Percentiles rank a stretch among this genome's conserved stretches.
These are phyloP conservation scores for Pisolithus marmoratus DNA, from an alignment of 768 basidiomycete species.

Conservation along the genomic window DNA sequence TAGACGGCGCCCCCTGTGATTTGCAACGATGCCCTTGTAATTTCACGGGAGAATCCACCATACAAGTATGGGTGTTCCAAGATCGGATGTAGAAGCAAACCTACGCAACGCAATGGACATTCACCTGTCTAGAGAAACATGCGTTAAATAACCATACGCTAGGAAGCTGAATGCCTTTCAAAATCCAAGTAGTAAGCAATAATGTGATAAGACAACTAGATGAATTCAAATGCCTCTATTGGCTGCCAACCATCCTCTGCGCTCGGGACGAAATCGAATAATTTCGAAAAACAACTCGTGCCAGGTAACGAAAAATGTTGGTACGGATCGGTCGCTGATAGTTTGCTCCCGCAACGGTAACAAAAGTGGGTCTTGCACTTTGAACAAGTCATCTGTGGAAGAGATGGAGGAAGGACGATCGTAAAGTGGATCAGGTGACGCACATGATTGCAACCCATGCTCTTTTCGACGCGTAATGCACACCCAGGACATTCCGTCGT, in stretches of 20 bases:
- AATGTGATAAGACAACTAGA: constrained; percentile 5
- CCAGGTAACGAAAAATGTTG: constrained; percentile 58
- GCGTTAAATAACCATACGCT: too few relatives aligned
- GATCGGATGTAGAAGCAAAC: too few relatives aligned
- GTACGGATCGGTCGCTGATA: constrained; percentile 53
- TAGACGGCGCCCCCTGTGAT: too few relatives aligned
- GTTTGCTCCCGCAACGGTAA: constrained; percentile 63
- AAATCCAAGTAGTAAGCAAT: too few relatives aligned
- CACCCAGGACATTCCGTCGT: constrained; percentile 79
- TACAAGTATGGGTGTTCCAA: too few relatives aligned
- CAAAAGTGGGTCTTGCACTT: constrained; percentile 77
- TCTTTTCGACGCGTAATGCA: constrained; percentile 66
- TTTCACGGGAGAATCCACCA: too few relatives aligned
- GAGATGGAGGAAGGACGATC: background rate
- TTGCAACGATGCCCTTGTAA: too few relatives aligned
- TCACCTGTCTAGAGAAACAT: too few relatives aligned
- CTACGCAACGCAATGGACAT: too few relatives aligned
- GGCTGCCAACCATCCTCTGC: constrained; percentile 43
- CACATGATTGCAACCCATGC: constrained; percentile 85
- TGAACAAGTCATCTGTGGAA: constrained; percentile 65
- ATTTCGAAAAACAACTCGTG: constrained; percentile 51
- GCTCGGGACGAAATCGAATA: constrained; percentile 50
- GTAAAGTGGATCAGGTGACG: constrained; percentile 22
- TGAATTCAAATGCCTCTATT: constrained; percentile 33
- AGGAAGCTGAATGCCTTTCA: too few relatives aligned